phyloP scores from a whole-genome alignment of 805 yeast genomes.

The Wickerhamiella domercqiae region DNA sequence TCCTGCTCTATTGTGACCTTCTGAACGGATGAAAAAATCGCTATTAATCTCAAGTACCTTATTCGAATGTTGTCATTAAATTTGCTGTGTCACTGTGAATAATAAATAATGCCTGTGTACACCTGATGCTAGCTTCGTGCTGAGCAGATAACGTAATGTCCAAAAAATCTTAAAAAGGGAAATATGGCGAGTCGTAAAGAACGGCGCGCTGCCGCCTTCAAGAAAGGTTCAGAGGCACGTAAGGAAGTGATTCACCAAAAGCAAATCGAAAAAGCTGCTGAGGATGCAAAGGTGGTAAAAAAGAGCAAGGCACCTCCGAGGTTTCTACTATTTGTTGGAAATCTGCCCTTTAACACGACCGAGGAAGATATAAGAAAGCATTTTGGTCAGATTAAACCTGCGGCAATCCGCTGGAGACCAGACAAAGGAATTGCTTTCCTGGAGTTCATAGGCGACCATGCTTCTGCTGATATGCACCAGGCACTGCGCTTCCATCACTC shows the following conservation, averaged over 20 bases:
- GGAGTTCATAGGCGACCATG: slow-evolving; percentile 60
- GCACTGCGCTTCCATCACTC: slow-evolving; percentile 80
- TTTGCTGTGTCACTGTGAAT: too few species aligned
- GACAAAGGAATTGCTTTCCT: slow-evolving; percentile 78
- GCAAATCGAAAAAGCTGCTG: slow-evolving; percentile 22
- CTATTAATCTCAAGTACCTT: too few species aligned
- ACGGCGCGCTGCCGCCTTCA: slow-evolving; percentile 15
- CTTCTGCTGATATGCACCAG: slow-evolving; percentile 64
- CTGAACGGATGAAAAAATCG: too few species aligned
- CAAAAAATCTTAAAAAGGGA: neutral
- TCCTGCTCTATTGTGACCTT: too few species aligned
- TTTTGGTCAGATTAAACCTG: slow-evolving; percentile 56
- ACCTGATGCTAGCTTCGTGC: too few species aligned
- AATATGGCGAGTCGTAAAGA: slow-evolving; percentile 26
- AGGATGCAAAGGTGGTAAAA: slow-evolving; percentile 16
- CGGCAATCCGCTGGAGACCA: slow-evolving; percentile 53
- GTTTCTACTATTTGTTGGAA: slow-evolving; percentile 79
- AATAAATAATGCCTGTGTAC: too few species aligned
- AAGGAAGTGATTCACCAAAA: slow-evolving; percentile 18
- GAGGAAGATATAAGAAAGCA: slow-evolving; percentile 50
- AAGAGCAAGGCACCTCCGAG: slow-evolving; percentile 64
- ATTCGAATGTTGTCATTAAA: too few species aligned
- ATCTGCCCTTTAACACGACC: slow-evolving; percentile 59
- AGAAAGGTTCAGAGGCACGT: slow-evolving; percentile 13
- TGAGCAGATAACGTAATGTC: too few species aligned